A percentile compares a stretch with the other conserved stretches of the same genome.
These are phyloP conservation scores for sweet orange (Citrus sinensis) DNA, from an alignment of 345 rosid genomes.

Conservation along the genomic window DVS_A1.0 CM039169.1:15209001-15209500, in stretches of 20 bases:
- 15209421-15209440: conserved; percentile 97
- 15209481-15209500: conserved; percentile 97
- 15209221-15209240: conserved; percentile 95
- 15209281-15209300: conserved; percentile 91
- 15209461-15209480: conserved; percentile 79
- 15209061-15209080: conserved; percentile 99
- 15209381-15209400: conserved; percentile 74
- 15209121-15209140: conserved; percentile 91
- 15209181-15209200: conserved; percentile 79
- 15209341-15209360: conserved; percentile 99
- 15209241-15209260: conserved; percentile 94
- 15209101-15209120: conserved; percentile 89
- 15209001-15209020: conserved; percentile 76
- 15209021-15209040: conserved; percentile 98
- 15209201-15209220: conserved; percentile 86
- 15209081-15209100: conserved; percentile 99
- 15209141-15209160: conserved; percentile 90
- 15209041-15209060: conserved; percentile 99
- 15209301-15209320: conserved; percentile 87
- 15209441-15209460: conserved; percentile 94
- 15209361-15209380: conserved; percentile 81
- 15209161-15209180: conserved; percentile 90
- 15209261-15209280: conserved; percentile 94
- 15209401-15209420: conserved; percentile 65
- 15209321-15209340: conserved; percentile 90